Base-by-base conservation (phyloP, 257 asterid species). In the Phtheirospermum japonicum region DNA sequence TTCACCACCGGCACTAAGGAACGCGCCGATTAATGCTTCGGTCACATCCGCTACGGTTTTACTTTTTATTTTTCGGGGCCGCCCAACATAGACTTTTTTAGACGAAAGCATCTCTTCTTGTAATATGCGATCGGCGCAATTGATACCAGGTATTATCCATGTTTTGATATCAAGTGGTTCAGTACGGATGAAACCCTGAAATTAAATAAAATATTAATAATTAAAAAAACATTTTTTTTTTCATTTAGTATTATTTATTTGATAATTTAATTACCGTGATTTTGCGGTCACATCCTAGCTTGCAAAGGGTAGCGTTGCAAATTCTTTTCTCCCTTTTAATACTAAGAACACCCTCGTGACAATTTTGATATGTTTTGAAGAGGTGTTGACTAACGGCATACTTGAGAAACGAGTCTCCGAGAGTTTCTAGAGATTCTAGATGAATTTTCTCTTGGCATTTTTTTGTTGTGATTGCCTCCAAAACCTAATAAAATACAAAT, bases 21-120 rank as follows among this genome's bases (percentile, higher is more conserved):
- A 91, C 19, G 89, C 98, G 6, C 96, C 98, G n/a, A 88, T 81
- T 12, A 91, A 62, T n/a, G 98, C 98, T 77, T 91, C 98, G 6
- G 77, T 82, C 9, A 80, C 96, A 54, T 91, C 95, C 5, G 96
- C 93, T 18, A 91, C 79, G 0, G 46, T 75, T 78, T 84, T 88
- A 14, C 82, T 63, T 77, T 80, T 84, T 0, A 88, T 54, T 4
- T 54, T 72, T 61, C 82, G 67, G 2, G 30, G 77, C 2, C 65
- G 70, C 19, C 71, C 53, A 13, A 39, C 42, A 36, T 82, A 86
- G 32, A 84, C 39, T 57, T 68, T 80, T 59, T 43, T 64, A 6
- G 80, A 66, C 0, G 81, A 16, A 11, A 75, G 14, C 2, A 55
- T 2, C 61, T 79, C 87, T 53, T 67, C 80, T 31, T 75, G 59